phyloP scores from a whole-genome alignment of 345 rosid genomes.

The Populus simonii region DNA sequence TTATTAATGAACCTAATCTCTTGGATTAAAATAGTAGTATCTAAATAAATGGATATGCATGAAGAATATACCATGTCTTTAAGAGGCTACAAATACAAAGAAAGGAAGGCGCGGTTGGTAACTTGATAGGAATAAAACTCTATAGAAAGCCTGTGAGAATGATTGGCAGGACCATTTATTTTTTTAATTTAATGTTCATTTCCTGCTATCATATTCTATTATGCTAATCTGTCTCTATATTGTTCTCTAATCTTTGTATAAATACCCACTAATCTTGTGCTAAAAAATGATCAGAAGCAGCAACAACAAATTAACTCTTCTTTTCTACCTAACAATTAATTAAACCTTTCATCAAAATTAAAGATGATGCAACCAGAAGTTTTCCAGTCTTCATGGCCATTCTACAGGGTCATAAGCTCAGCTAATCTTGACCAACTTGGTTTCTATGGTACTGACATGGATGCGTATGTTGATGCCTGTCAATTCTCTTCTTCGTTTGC shows the following conservation, averaged over 20 bases:
- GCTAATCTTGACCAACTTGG: constrained; percentile 11
- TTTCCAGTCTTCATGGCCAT: constrained; percentile 34
- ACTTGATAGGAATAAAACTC: constrained; percentile 21
- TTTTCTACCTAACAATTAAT: background rate
- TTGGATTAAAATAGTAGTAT: background rate
- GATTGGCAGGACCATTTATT: constrained; percentile 12
- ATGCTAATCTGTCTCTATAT: background rate
- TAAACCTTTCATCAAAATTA: background rate
- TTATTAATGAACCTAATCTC: background rate
- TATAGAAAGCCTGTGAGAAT: constrained; percentile 7
- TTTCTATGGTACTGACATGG: background rate
- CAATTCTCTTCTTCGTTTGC: background rate
- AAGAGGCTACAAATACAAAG: constrained; percentile 15
- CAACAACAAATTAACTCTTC: too few relatives aligned
- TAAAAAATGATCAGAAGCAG: background rate
- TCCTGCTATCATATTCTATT: background rate
- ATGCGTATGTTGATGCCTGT: background rate
- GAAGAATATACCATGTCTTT: constrained; percentile 16
- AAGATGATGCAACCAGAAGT: constrained; percentile 30
- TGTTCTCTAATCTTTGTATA: constrained; percentile 10
- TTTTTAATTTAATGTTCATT: background rate
- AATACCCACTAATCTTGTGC: background rate
- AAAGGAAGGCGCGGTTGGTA: constrained; percentile 23
- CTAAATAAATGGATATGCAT: background rate
- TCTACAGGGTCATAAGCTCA: constrained; percentile 18